These are phyloP conservation scores for Solanum clarkiae DNA, from an alignment of 257 asterid genomes.

Conservation along the genomic window DNA sequence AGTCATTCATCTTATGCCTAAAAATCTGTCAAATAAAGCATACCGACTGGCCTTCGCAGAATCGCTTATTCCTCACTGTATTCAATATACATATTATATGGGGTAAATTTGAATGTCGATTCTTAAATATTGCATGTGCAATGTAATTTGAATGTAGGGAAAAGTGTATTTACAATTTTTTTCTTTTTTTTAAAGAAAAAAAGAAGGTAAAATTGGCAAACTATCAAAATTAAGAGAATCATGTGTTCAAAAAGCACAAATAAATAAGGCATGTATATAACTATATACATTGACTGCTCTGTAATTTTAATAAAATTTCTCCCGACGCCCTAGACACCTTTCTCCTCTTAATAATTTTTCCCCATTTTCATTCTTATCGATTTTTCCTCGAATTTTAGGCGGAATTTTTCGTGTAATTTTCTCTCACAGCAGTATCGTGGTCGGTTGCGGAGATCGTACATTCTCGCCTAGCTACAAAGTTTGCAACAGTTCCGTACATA, in stretches of 20 bases:
- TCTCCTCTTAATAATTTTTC: not conserved
- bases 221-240: too few relatives aligned
- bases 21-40: conserved; percentile 56
- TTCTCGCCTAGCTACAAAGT: not conserved
- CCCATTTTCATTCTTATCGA: not conserved
- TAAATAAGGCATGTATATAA: too few relatives aligned
- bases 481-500: conserved; percentile 1
- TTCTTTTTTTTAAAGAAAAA: too few relatives aligned
- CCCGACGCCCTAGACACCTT: conserved; percentile 17
- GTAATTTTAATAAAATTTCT: conserved; percentile 6
- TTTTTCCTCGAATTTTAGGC: not conserved
- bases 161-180: too few relatives aligned
- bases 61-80: conserved; percentile 56
- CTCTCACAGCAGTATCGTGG: not conserved
- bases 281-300: not conserved
- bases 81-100: conserved; percentile 64
- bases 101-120: conserved; percentile 42
- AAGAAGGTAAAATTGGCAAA: too few relatives aligned
- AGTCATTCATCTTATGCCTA: conserved; percentile 58
- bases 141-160: too few relatives aligned
- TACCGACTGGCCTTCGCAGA: conserved; percentile 58
- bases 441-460: not conserved
- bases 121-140: not conserved
- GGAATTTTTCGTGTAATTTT: not conserved
- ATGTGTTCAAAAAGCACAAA: too few relatives aligned